Evolutionary conservation across 129 eudicot species (phyloP).

Genomic region (Logfia minima): DNA sequence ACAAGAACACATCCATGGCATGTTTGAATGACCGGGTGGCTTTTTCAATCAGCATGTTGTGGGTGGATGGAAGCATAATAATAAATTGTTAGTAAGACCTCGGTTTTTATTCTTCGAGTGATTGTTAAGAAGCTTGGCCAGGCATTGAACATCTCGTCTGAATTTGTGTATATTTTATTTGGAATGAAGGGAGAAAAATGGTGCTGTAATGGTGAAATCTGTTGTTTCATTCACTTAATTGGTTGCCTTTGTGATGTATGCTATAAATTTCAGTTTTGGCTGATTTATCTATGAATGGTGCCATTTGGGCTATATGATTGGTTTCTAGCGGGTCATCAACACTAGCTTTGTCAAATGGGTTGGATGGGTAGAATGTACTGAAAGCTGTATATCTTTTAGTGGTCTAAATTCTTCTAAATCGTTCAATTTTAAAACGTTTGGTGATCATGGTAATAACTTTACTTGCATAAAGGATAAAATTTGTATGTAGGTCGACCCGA

Average conservation of each 20-base stretch:
- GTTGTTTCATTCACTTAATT: not conserved
- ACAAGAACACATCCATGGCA: not conserved
- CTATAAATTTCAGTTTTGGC: not conserved
- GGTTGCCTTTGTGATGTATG: constrained; percentile 8
- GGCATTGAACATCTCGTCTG: constrained; percentile 29
- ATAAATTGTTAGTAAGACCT: constrained; percentile 36
- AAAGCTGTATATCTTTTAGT: not conserved
- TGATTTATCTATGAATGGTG: not conserved
- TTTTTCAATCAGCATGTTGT: constrained; percentile 6
- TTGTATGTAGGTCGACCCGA: not conserved
- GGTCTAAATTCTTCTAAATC: not conserved
- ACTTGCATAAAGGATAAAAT: no score
- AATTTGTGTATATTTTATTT: constrained; percentile 40
- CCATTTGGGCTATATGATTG: not conserved
- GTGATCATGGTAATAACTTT: not conserved
- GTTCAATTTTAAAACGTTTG: no score
- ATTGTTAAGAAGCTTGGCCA: constrained; percentile 38
- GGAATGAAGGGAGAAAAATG: constrained; percentile 18
- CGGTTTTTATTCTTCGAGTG: constrained; percentile 29
- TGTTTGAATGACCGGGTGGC: constrained; percentile 19
- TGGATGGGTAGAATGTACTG: not conserved
- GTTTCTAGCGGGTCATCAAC: not conserved
- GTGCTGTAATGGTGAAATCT: constrained; percentile 28
- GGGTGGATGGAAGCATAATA: constrained; percentile 24
- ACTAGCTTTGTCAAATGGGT: not conserved